phyloP scores from a whole-genome alignment of 768 basidiomycete genomes.

The Strobilomyces echinocephalus region DNA sequence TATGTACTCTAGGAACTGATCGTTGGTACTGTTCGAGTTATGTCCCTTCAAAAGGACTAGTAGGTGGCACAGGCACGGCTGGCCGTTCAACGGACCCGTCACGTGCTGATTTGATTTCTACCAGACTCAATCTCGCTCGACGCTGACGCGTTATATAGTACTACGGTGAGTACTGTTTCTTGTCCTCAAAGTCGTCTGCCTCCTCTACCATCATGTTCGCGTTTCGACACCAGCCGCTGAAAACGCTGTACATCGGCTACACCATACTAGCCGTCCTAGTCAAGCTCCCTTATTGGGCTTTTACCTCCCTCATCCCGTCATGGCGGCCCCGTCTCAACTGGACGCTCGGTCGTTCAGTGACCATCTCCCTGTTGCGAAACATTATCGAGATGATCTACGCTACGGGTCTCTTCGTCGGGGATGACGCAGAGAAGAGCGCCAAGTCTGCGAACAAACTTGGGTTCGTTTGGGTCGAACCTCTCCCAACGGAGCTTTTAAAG shows the following conservation, averaged over 20 bases:
- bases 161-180: neutral
- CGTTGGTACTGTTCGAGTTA: neutral
- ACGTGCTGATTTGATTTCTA: no score
- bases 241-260: neutral
- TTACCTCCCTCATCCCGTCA: neutral
- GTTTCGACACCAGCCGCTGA: constrained; percentile 1
- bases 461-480: constrained; percentile 1
- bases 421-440: constrained; percentile 2
- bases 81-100: no score
- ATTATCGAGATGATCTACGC: neutral
- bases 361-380: neutral
- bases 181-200: neutral
- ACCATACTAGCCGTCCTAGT: neutral
- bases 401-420: constrained; percentile 1
- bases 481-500: neutral
- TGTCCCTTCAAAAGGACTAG: no score
- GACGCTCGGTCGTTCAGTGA: neutral
- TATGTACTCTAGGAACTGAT: constrained; percentile 5
- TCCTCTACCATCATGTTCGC: neutral
- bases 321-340: neutral
- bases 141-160: neutral
- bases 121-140: no score
- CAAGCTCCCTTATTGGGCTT: constrained; percentile 3
- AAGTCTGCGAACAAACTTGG: constrained; percentile 1
- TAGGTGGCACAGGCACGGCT: no score